Base-by-base conservation (phyloP, 2,329 filamentous ascomycete species). In the Penicillium digitatum region DNA sequence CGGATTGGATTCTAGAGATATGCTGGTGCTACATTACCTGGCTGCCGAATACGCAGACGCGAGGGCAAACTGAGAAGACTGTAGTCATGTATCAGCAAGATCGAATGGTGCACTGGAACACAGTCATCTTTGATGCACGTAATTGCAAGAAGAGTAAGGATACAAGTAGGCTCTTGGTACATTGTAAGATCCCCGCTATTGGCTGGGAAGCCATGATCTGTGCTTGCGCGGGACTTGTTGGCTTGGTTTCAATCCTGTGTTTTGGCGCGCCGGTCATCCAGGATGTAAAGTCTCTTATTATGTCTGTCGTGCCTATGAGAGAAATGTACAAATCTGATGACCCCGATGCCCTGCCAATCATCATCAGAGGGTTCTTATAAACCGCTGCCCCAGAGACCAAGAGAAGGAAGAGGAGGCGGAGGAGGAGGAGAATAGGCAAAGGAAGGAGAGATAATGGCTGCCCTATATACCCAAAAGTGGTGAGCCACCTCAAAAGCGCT, bases 11-110 rank as follows among this genome's bases (percentile, higher is more conserved):
- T 12, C 18, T 37, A 20, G 1, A 20, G 18, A 20, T 37, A 20
- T 18, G n/a, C 12, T 20, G 16, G 34, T 35, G 16, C 10, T 10
- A 35, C 11, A 32, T 14, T 32, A 5, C 12, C 12, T 96, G 92
- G 27, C 1, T 29, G 4, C 29, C 4, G 11, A 31, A 31, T 12
- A 34, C 6, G 26, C 26, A 5, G 5, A 34, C 14, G 3, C 16
- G 16, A 16, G 6, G 31, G 6, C 14, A 34, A 16, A 16, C 31
- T 7, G 31, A 32, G 31, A 32, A 1, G 31, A 16, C 31, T 14
- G 1, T 34, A 14, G 3, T 34, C 31, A 16, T 16, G 16, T 34
- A 34, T 4, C 14, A 5, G 16, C 16, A 16, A 34, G 6, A 34
- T 32, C 5, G 11, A 16, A 7, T 32, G 6, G 31, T 8, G 2